Evolutionary conservation across 257 asterid species (phyloP).

Genomic region (Gentiana straminea): DNA sequence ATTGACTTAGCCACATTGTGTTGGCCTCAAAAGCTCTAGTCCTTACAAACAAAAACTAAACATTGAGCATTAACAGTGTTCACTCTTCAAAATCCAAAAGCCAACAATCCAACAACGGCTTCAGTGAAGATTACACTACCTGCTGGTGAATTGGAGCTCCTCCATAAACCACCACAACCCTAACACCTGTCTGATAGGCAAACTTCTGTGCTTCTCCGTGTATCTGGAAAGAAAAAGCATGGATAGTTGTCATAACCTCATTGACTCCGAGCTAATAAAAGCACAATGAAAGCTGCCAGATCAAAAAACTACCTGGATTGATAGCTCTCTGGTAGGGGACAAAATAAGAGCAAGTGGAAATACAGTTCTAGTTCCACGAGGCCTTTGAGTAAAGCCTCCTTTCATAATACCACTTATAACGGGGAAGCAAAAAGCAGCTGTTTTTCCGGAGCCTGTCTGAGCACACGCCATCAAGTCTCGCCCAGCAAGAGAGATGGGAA

Average conservation of each 20-base stretch:
- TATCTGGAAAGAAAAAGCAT: slow-evolving; percentile 37
- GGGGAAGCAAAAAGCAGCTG: slow-evolving; percentile 91
- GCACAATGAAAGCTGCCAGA: neutral
- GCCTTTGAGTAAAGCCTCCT: slow-evolving; percentile 47
- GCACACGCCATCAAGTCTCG: slow-evolving; percentile 93
- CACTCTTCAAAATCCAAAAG: no score
- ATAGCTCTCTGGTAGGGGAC: slow-evolving; percentile 85
- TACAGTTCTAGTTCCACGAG: slow-evolving; percentile 60
- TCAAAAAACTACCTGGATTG: slow-evolving; percentile 50
- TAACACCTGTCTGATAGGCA: slow-evolving; percentile 81
- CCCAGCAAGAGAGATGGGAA: slow-evolving; percentile 72
- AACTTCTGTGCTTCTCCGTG: slow-evolving; percentile 77
- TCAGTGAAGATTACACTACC: slow-evolving; percentile 20
- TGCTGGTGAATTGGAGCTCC: slow-evolving; percentile 80
- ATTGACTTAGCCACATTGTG: no score
- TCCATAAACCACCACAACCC: slow-evolving; percentile 77
- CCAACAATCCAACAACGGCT: neutral
- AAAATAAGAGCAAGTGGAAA: slow-evolving; percentile 79
- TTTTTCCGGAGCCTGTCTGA: slow-evolving; percentile 89
- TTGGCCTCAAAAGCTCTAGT: no score
- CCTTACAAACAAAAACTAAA: no score
- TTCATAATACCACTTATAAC: slow-evolving; percentile 70
- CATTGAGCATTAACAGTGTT: no score
- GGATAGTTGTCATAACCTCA: slow-evolving; percentile 5
- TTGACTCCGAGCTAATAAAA: neutral